Evolutionary conservation across 371 early-diverging fungal species (phyloP).

Genomic region (Phascolomyces articulosus): DNA sequence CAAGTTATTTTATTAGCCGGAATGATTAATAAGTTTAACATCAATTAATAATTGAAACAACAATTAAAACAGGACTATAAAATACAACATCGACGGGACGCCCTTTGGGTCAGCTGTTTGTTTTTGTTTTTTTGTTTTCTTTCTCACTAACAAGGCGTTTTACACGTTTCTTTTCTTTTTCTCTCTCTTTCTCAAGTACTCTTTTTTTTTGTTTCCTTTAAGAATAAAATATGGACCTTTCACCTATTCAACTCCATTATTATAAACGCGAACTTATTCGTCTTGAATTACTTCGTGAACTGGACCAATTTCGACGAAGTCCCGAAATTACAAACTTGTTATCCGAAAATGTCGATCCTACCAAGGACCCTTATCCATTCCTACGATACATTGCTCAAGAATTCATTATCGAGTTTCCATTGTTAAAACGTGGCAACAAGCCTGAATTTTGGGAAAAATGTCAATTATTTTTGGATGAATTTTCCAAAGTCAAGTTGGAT

Average conservation of each 20-base stretch:
- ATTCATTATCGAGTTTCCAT: constrained; percentile 33
- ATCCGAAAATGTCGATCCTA: not conserved
- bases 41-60: no score
- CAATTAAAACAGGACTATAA: no score
- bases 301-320: constrained; percentile 16
- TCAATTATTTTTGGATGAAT: constrained; percentile 29
- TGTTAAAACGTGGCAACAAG: constrained; percentile 26
- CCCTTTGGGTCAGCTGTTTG: no score
- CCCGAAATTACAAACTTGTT: constrained; percentile 18
- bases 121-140: no score
- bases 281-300: constrained; percentile 22
- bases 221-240: constrained; percentile 20
- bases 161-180: not conserved
- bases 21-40: no score
- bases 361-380: constrained; percentile 21
- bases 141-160: no score
- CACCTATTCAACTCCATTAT: constrained; percentile 31
- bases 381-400: constrained; percentile 27
- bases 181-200: not conserved
- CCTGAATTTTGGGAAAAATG: constrained; percentile 32
- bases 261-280: constrained; percentile 34
- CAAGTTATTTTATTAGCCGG: no score
- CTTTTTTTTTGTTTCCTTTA: no score
- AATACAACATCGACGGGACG: no score
- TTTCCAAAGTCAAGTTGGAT: constrained; percentile 24